phyloP scores from a whole-genome alignment of 495 filamentous ascomycete species.

The Tuber microsphaerosporum region DNA sequence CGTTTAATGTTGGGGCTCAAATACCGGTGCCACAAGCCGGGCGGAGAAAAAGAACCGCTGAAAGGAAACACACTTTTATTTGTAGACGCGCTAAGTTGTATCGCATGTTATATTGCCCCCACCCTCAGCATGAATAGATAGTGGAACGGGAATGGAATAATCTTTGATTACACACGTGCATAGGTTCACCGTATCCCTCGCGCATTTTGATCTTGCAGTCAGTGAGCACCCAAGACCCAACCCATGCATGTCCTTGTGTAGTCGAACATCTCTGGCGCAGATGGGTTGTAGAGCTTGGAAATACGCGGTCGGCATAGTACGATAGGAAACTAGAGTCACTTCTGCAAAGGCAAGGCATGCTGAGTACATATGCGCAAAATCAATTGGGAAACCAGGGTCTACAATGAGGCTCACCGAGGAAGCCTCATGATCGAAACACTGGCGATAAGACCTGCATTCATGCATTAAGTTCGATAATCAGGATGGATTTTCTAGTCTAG shows the following conservation, averaged over 20 bases:
- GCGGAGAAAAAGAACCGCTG: neutral
- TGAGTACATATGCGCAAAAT: neutral
- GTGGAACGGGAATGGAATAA: neutral
- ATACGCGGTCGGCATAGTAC: neutral
- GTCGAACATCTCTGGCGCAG: neutral
- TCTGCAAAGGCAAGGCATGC: neutral
- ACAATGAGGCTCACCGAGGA: conserved; percentile 12
- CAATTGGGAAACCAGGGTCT: neutral
- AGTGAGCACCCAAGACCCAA: neutral
- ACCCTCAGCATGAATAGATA: neutral
- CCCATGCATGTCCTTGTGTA: neutral
- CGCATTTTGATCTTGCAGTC: neutral
- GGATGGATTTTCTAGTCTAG: conserved; percentile 17
- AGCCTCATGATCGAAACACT: conserved; percentile 14
- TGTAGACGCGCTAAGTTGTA: neutral
- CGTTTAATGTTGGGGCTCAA: neutral
- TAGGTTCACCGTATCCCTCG: neutral
- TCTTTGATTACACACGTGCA: neutral
- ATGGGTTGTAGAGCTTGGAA: neutral
- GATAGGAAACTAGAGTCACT: neutral
- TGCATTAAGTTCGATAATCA: conserved; percentile 24
- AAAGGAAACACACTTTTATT: neutral
- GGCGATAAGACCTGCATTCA: conserved; percentile 23
- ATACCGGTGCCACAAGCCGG: neutral
- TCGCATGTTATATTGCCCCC: neutral